Evolutionary conservation across 2,329 filamentous ascomycete species (phyloP), one percentile per base, ranked within the genome.

Genomic region (Ceratocystis alfenasii): DNA sequence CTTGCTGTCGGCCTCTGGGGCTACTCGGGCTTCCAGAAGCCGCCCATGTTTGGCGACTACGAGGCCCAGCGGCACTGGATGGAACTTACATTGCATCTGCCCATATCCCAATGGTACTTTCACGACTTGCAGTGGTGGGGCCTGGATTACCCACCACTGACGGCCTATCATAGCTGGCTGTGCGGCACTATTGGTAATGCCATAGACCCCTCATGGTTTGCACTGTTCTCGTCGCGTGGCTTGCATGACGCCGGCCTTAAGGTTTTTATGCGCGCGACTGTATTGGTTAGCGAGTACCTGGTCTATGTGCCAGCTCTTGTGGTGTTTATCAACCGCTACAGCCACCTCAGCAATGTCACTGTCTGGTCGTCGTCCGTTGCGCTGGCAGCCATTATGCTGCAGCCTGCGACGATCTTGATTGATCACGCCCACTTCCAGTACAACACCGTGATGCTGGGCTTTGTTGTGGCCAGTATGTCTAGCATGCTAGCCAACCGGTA

Each of bases 1-100:
- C 97, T 94, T 94, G 87, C 89, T 41, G 88, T 90, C 61, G 88
- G 91, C 33, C 80, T 97, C 55, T 97, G 94, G 90, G 90, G 90
- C 67, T 96, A 97, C 75, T 99, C 94, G 71, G 89, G 93, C 66
- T 89, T 87, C 72, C 79, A 87, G 67, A 84, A 83, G 68, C 92
- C 92, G 45, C 94, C 94, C 5, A 91, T 96, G 85, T 89, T 92
- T 73, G 94, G 94, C 70, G 94, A 99, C 76, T 99, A 96, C 76
- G 94, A 99, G 78, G 94, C 95, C 2, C 94, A 99, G 75, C 81
- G 94, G 71, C 94, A 99, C 76, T 99, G 94, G 94, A 96, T 99
- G 92, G 94, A 99, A 73, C 80, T 99, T 70, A 96, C 94, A 1
- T 89, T 85, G 7, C 85, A 96, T 68, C 80, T 99, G 1, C 94